Evolutionary conservation across 805 yeast species (phyloP), one percentile per base, ranked within the genome.

Genomic region (baker's yeast (Saccharomyces cerevisiae)): DNA sequence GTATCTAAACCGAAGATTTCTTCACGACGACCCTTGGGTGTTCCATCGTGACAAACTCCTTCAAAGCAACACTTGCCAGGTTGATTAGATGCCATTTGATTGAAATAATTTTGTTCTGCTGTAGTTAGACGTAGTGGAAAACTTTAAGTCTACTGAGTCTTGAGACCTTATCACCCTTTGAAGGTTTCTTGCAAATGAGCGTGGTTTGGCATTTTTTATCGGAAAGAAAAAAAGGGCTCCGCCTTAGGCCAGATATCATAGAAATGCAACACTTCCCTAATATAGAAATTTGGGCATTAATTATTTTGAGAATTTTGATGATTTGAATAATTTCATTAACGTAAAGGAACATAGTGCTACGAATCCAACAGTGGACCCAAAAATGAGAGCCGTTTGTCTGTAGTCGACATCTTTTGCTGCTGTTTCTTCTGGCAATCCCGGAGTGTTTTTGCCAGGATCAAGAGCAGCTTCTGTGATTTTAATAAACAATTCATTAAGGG

Each of bases 391-490:
- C 47, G 69, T 55, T 78, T 86, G 68, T 73, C 81, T 56, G 74
- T 68, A 58, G 62, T 76, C 73, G 64, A 76, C 72, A 41, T 77
- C 86, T 11, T 73, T 64, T 9, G 47, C 49, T 2, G 74, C 71
- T 1, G 79, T 77, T 52, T 84, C 91, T 0, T 85, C 87, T 41
- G 85, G 87, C 43, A 83, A 73, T 0, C 87, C 88, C 0, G 94
- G 88, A 0, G 98, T 92, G 5, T 89, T 86, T 6, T 77, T 68
- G 46, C 83, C 80, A 0, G 99, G 99, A 43, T 71, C 72, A 55
- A 83, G 81, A 0, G 98, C 96, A 0, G 95, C 94, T 59, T 89
- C 96, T 0, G 91, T 96, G 26, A 94, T 69, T 61, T 88, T 96
- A 27, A 87, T 84, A 66, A 92, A 87, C 22, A 94, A 73, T 61